Conservation (phyloP, 106 monocot species). For the Apostasia shenzhenica region DNA sequence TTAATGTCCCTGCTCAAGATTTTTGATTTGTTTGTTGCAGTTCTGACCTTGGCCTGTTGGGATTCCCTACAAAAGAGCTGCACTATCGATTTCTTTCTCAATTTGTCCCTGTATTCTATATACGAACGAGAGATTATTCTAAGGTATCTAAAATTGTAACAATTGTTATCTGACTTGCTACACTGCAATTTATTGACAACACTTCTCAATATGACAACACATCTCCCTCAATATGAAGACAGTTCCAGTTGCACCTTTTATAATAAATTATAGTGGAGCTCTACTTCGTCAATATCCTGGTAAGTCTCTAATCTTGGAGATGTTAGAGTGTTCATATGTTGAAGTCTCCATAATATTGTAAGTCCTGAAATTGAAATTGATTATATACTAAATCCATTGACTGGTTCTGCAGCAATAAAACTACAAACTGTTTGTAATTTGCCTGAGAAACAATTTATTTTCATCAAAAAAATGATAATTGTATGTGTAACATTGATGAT, state of each 20-base stretch:
- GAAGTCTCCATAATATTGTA: neutral
- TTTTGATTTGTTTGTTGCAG: conserved; percentile 33
- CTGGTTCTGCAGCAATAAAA: neutral
- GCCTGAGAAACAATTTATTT: no score
- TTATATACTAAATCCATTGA: no score
- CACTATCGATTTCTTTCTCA: conserved; percentile 99
- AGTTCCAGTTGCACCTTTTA: conserved; percentile 81
- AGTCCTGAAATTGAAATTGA: no score
- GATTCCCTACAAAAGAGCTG: conserved; percentile 92
- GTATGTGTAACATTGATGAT: no score
- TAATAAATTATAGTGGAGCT: conserved; percentile 90
- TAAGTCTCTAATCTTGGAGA: conserved; percentile 10
- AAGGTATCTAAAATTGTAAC: conserved; percentile 51
- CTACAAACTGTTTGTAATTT: neutral
- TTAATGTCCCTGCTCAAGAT: neutral
- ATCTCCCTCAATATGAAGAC: conserved; percentile 51
- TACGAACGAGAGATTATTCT: conserved; percentile 87
- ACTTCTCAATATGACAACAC: neutral
- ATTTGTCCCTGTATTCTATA: conserved; percentile 86
- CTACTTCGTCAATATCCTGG: conserved; percentile 96
- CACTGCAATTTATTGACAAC: conserved; percentile 7
- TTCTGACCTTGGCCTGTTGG: conserved; percentile 86
- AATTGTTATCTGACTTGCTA: conserved; percentile 5
- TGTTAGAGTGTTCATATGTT: neutral
- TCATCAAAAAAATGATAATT: no score